phyloP scores from a whole-genome alignment of 495 filamentous ascomycete genomes.

The Chaetomidium leptoderma region DNA sequence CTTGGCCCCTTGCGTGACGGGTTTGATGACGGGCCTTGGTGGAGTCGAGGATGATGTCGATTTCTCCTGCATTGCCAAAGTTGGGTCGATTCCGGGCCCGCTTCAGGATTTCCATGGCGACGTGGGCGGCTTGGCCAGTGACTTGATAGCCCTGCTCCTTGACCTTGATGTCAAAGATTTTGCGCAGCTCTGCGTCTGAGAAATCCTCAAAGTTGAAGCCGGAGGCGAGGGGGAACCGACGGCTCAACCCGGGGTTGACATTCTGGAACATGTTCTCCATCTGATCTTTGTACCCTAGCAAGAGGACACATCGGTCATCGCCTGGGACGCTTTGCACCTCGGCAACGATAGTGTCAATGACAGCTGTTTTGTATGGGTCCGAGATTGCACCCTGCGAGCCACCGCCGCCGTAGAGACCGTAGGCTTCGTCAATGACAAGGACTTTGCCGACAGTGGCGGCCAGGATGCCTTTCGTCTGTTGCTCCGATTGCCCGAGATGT shows the following conservation, averaged over 20 bases:
- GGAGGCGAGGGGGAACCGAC: conserved; percentile 61
- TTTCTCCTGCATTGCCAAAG: conserved; percentile 59
- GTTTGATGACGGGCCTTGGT: conserved; percentile 58
- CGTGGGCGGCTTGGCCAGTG: conserved; percentile 38
- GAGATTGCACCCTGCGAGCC: conserved; percentile 14
- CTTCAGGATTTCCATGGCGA: conserved; percentile 49
- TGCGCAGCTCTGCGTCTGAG: conserved; percentile 50
- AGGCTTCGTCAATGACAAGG: conserved; percentile 73
- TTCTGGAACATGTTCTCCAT: conserved; percentile 77
- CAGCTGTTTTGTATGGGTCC: conserved; percentile 60
- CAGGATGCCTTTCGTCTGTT: conserved; percentile 67
- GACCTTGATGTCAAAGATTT: conserved; percentile 58
- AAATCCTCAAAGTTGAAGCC: conserved; percentile 74
- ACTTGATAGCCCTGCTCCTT: conserved; percentile 44
- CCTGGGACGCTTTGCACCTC: conserved; percentile 73
- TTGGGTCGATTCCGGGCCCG: conserved; percentile 53
- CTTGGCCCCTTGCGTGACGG: conserved; percentile 34
- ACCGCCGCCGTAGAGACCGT: conserved; percentile 46
- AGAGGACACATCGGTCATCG: conserved; percentile 72
- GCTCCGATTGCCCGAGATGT: conserved; percentile 61
- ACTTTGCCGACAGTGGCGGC: conserved; percentile 64
- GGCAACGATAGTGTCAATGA: conserved; percentile 76
- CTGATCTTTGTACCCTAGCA: conserved; percentile 73
- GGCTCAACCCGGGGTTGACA: conserved; percentile 67
- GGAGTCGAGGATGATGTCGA: conserved; percentile 60